A percentile compares a stretch with the other conserved stretches of the same genome.
Evolutionary conservation across 2,329 filamentous ascomycete genomes (phyloP).

Genomic region (Aspergillus amoenus): DNA sequence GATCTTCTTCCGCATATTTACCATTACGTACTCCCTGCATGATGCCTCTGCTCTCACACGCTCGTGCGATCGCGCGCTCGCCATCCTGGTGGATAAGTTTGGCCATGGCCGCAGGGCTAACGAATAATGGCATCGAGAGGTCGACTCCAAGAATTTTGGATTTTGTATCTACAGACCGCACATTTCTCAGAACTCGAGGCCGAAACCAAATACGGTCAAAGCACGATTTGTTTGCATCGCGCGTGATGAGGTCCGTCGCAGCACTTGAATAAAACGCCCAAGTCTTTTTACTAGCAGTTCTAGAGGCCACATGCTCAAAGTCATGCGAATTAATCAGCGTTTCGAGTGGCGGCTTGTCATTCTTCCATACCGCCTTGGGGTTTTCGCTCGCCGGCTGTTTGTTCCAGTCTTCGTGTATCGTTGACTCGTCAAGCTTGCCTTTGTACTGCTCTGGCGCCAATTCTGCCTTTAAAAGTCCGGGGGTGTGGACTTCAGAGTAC

Average conservation of each 20-base stretch:
- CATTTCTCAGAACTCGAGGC: constrained; percentile 58
- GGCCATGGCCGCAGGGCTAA: constrained; percentile 65
- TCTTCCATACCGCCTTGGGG: constrained; percentile 24
- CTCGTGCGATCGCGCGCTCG: constrained; percentile 59
- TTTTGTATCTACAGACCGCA: constrained; percentile 51
- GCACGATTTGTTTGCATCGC: constrained; percentile 53
- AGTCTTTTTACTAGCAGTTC: constrained; percentile 60
- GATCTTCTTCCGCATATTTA: no score
- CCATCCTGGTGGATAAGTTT: constrained; percentile 63
- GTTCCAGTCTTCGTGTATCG: constrained; percentile 51
- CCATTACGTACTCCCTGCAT: constrained; percentile 52
- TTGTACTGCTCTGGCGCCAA: constrained; percentile 47
- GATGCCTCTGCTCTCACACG: constrained; percentile 52
- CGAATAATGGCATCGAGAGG: constrained; percentile 60
- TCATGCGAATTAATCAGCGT: constrained; percentile 60
- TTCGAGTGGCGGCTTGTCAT: constrained; percentile 53
- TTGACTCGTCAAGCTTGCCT: constrained; percentile 50
- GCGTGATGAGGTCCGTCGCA: constrained; percentile 62
- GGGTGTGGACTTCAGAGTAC: constrained; percentile 48
- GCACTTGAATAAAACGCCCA: constrained; percentile 70
- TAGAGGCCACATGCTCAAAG: constrained; percentile 58
- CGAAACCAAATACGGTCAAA: constrained; percentile 60
- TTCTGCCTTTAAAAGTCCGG: constrained; percentile 47
- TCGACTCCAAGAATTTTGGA: constrained; percentile 57
- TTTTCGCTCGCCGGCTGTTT: constrained; percentile 39